These are phyloP conservation scores for Trichoderma simmonsii DNA, from an alignment of 2,329 filamentous ascomycete genomes.

Conservation along the genomic window DNA sequence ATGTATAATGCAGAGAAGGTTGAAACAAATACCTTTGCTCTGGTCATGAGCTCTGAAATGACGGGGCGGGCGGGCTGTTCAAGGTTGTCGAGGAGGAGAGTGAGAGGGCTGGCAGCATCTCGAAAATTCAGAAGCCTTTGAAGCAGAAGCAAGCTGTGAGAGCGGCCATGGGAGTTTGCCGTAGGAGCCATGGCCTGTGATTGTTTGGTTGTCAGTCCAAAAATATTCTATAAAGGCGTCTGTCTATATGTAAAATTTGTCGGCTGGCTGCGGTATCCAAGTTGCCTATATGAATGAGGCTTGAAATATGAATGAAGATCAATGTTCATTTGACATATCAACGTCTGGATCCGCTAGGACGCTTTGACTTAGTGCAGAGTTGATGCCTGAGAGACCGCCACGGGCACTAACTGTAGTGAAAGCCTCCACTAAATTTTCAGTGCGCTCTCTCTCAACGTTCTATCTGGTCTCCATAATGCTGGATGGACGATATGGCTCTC, in stretches of 20 bases:
- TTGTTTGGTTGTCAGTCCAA: not conserved
- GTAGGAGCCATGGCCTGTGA: conserved; percentile 49
- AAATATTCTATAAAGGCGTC: accelerated
- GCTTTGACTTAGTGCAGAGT: not conserved
- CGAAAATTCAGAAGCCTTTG: conserved; percentile 77
- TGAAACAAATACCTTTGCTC: conserved; percentile 63
- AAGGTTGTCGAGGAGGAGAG: conserved; percentile 77
- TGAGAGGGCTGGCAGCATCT: conserved; percentile 80
- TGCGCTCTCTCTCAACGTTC: not conserved
- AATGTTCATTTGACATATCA: not conserved
- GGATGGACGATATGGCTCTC: not conserved
- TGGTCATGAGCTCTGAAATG: conserved; percentile 67
- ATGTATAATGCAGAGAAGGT: not conserved
- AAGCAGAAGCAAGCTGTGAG: conserved; percentile 79
- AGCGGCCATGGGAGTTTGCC: conserved; percentile 66
- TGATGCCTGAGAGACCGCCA: not conserved
- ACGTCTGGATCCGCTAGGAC: not conserved
- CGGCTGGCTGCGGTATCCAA: not conserved
- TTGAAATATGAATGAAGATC: not conserved
- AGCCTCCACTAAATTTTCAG: conserved; percentile 1
- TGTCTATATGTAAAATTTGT: not conserved
- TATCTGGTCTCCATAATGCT: not conserved
- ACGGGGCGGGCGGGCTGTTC: conserved; percentile 75
- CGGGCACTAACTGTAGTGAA: not conserved
- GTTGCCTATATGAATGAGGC: not conserved